Base-by-base conservation (phyloP, 495 filamentous ascomycete genomes). In the Aspergillus sclerotiicarbonarius region DNA sequence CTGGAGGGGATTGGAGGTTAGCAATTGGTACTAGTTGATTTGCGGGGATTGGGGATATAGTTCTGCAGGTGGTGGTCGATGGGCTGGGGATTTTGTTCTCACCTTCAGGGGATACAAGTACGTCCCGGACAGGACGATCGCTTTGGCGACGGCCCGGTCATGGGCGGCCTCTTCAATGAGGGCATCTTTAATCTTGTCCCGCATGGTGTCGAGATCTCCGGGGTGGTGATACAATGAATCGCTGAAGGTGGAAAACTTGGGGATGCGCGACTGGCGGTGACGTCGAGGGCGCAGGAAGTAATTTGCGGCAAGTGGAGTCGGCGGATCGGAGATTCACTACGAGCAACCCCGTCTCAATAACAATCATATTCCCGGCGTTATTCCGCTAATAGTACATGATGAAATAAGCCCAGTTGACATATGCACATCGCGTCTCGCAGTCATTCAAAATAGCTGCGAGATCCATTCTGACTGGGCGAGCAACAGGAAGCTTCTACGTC, bases 91-190 rank as follows among this genome's bases (percentile, higher is more conserved):
- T 10, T 20, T n/a, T 15, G 31, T 31, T 45, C 66, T 53, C 74
- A 89, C 91, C 76, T 89, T 90, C 65, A 96, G 76, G 44, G 92
- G 92, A 74, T 96, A 96, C 50, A 92, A 63, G 67, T 92, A 96
- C n/a, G 90, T 84, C 18, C 84, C 81, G 51, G 90, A 93, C 59
- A 71, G 82, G 32, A 83, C 82, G 20, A 90, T 86, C 59, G 87
- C 84, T 15, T 78, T 68, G 16, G 88, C 71, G 10, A 87, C 70
- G 16, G 64, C 60, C 51, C 72, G 80, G 58, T 71, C 59, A 6
- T 61, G 65, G 3, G 67, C 60, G n/a, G 70, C 67, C 59, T 82
- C 80, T 6, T 70, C 69, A 5, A 71, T 46, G 18, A 76, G 73
- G 37, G 73, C 70, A 16, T 71, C 66, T 61, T 76, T 78, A 51